Evolutionary conservation across 2,329 filamentous ascomycete species (phyloP).

Genomic region (Periconia digitata): DNA sequence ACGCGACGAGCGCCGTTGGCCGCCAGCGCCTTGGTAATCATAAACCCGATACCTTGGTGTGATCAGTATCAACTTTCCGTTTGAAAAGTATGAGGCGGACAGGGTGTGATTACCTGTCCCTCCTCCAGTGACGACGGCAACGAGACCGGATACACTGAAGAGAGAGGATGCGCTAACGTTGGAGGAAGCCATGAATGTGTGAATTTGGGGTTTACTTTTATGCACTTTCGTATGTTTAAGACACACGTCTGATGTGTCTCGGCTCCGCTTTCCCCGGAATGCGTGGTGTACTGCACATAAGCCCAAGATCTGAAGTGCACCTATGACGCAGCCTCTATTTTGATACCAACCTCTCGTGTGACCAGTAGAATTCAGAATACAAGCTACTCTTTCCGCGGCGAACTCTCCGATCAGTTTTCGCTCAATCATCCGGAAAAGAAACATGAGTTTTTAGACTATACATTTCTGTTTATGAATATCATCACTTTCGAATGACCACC

Average conservation of each 20-base stretch:
- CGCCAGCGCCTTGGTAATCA: conserved; percentile 21
- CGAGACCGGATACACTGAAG: conserved; percentile 21
- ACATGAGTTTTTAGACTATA: too few relatives aligned
- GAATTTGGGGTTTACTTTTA: not conserved
- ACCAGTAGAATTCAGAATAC: too few relatives aligned
- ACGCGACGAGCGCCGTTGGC: conserved; percentile 20
- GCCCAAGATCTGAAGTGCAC: too few relatives aligned
- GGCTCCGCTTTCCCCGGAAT: conserved; percentile 3
- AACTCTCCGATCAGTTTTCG: too few relatives aligned
- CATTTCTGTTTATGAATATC: too few relatives aligned
- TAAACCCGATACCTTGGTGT: conserved; percentile 18
- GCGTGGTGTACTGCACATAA: too few relatives aligned
- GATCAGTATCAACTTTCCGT: not conserved
- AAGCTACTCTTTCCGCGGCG: too few relatives aligned
- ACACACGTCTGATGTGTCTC: not conserved
- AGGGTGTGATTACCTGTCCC: conserved; percentile 15
- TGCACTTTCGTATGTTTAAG: too few relatives aligned
- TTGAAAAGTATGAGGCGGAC: not conserved
- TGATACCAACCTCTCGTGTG: too few relatives aligned
- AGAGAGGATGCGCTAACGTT: conserved; percentile 14
- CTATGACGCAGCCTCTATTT: too few relatives aligned
- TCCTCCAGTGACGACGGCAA: conserved; percentile 26
- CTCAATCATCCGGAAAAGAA: too few relatives aligned
- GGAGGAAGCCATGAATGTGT: not conserved
- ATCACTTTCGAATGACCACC: too few relatives aligned